Base-by-base conservation (phyloP, 2,329 filamentous ascomycete species). In the Coniochaeta pulveracea region DNA sequence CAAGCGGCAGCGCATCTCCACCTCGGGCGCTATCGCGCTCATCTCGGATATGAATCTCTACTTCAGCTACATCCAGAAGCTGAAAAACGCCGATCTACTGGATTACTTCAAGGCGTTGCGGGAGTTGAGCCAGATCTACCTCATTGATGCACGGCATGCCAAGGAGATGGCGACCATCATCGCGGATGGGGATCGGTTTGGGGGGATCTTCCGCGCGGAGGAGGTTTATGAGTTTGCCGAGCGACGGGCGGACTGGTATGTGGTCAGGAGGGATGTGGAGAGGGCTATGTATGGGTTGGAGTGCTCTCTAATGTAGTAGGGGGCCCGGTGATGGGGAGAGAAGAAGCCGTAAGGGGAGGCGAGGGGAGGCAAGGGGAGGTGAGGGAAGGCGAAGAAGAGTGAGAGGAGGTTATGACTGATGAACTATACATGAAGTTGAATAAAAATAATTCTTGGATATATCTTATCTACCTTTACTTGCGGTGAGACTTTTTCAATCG, bases 181-280 rank as follows among this genome's bases (percentile, higher is more conserved):
- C 51, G 88, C 91, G 0, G 91, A 98, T 51, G 77, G 75, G 1
- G 83, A 89, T 50, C 73, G 89, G 3, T 98, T 96, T 53, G 73
- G 83, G 17, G 91, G 91, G 10, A 83, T 98, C 31, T 95, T 96
- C 50, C 72, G 88, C 14, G 85, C 89, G 0, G 91, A 98, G 55
- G 91, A 98, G 62, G 91, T 96, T 4, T 94, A 94, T 49, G 89
- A 96, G 63, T 98, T 93, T 61, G 91, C 89, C 2, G 86, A 95
- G 58, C 66, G 91, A 44, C 67, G 91, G 45, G 88, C 88, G 32
- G 91, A 98, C 60, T 98, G 91, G 91, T 94, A 91, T 53, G 71
- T 80, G 46, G 85, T 98, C 9, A 82, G 81, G 61, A 76, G 73
- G 42, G 76, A 86, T 41, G 91, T 98, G 5, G 91, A 98, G 64